A percentile compares a stretch with the other conserved stretches of the same genome.
Conservation (phyloP, 768 basidiomycete species). For the Pholiota conissans region DNA sequence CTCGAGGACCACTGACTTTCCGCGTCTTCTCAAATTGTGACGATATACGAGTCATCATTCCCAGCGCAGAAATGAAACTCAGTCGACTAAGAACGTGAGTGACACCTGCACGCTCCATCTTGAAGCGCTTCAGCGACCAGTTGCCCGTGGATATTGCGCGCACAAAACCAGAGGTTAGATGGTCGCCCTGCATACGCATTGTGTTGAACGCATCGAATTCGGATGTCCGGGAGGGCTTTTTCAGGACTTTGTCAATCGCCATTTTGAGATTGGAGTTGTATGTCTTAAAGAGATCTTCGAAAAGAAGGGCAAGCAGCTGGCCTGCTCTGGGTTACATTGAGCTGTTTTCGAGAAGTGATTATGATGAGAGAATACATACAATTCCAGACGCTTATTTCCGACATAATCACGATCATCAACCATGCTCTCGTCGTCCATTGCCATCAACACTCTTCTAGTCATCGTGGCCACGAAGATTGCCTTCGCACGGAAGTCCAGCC, state of each 20-base stretch:
- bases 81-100: slow-evolving; percentile 96
- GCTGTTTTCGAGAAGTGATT: slow-evolving; percentile 3
- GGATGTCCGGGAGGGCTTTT: slow-evolving; percentile 91
- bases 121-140: slow-evolving; percentile 98
- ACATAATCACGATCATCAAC: slow-evolving; percentile 99
- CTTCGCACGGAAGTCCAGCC: slow-evolving; percentile 88
- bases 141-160: slow-evolving; percentile 99
- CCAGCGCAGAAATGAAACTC: slow-evolving; percentile 95
- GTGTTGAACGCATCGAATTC: slow-evolving; percentile 95
- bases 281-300: slow-evolving; percentile 98
- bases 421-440: slow-evolving; percentile 94
- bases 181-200: slow-evolving; percentile 95
- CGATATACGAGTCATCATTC: slow-evolving; percentile 99
- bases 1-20: slow-evolving; percentile 96
- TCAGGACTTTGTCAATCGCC: slow-evolving; percentile 94
- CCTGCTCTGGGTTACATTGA: slow-evolving; percentile 66
- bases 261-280: slow-evolving; percentile 95
- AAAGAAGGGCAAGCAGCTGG: slow-evolving; percentile 91
- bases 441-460: slow-evolving; percentile 95
- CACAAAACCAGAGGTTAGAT: slow-evolving; percentile 93
- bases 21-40: slow-evolving; percentile 99
- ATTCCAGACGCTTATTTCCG: slow-evolving; percentile 96
- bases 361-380: slow-evolving; percentile 54
- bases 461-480: slow-evolving; percentile 97
- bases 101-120: slow-evolving; percentile 98